phyloP scores from a whole-genome alignment of 2,329 filamentous ascomycete species.

The Nemania sp. region DNA sequence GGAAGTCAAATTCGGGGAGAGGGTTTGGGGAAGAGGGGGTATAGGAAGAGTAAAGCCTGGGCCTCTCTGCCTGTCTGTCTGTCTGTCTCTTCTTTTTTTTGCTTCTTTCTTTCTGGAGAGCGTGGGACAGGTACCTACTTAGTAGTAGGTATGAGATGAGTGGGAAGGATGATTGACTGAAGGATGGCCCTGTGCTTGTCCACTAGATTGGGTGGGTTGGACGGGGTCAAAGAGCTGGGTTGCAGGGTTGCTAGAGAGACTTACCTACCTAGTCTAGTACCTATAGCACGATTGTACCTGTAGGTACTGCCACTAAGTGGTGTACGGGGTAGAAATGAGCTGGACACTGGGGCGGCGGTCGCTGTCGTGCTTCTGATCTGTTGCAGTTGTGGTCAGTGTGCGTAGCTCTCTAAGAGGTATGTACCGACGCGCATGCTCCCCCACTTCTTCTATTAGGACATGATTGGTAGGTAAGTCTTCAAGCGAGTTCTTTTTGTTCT shows the following conservation, averaged over 20 bases:
- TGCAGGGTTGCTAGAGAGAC: conserved; percentile 25
- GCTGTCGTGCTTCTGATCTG: conserved; percentile 2
- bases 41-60: conserved; percentile 22
- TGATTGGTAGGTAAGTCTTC: conserved; percentile 17
- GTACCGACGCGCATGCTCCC: conserved; percentile 20
- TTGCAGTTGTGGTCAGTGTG: conserved; percentile 5
- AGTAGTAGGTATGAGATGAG: conserved; percentile 10
- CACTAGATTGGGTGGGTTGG: conserved; percentile 4
- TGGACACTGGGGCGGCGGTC: conserved; percentile 6
- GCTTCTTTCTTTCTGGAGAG: conserved; percentile 23
- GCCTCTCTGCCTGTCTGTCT: conserved; percentile 17
- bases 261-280: conserved; percentile 13
- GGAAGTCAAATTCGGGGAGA: conserved; percentile 20
- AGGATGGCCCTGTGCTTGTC: conserved; percentile 27
- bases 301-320: conserved; percentile 2
- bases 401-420: neutral
- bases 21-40: conserved; percentile 30
- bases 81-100: conserved; percentile 10
- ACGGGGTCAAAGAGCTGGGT: conserved; percentile 36
- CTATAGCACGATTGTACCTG: neutral
- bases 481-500: neutral
- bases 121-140: conserved; percentile 24
- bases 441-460: conserved; percentile 10
- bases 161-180: conserved; percentile 34
- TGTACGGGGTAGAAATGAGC: conserved; percentile 19